A percentile compares a stretch with the other conserved stretches of the same genome.
Evolutionary conservation across 192 early-diverging fungal species (phyloP).

Genomic region (Lobosporangium transversale): DNA sequence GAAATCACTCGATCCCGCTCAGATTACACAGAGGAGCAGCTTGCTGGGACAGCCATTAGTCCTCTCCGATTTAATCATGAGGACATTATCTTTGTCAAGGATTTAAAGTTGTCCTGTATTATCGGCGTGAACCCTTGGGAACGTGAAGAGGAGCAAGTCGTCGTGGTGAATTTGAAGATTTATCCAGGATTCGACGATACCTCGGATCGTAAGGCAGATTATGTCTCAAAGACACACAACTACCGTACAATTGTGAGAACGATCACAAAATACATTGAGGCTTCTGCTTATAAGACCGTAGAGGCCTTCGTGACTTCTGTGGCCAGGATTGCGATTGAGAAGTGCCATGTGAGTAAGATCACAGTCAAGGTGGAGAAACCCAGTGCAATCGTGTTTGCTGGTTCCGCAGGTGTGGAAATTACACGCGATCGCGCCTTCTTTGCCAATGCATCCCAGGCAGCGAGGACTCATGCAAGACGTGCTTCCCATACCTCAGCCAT

Average conservation of each 20-base stretch:
- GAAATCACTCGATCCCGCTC: constrained; percentile 83
- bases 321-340: constrained; percentile 78
- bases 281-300: constrained; percentile 91
- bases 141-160: constrained; percentile 90
- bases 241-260: constrained; percentile 90
- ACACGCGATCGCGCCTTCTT: constrained; percentile 73
- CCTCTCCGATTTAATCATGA: constrained; percentile 55
- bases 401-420: constrained; percentile 89
- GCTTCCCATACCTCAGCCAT: constrained; percentile 18
- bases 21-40: constrained; percentile 41
- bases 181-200: constrained; percentile 59
- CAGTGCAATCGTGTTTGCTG: constrained; percentile 92
- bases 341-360: constrained; percentile 89
- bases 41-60: constrained; percentile 41
- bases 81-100: constrained; percentile 88
- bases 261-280: constrained; percentile 83
- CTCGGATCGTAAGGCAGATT: constrained; percentile 56
- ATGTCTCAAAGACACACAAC: constrained; percentile 81
- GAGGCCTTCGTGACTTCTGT: constrained; percentile 91
- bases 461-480: constrained; percentile 27
- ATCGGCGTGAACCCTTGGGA: constrained; percentile 98
- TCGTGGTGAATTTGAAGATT: constrained; percentile 83
- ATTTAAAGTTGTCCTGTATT: constrained; percentile 82
- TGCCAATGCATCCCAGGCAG: constrained; percentile 17
- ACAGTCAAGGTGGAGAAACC: constrained; percentile 95